These are phyloP conservation scores for Colletotrichum sp. DNA, from an alignment of 2,329 filamentous ascomycete genomes.

Conservation along the genomic window DNA sequence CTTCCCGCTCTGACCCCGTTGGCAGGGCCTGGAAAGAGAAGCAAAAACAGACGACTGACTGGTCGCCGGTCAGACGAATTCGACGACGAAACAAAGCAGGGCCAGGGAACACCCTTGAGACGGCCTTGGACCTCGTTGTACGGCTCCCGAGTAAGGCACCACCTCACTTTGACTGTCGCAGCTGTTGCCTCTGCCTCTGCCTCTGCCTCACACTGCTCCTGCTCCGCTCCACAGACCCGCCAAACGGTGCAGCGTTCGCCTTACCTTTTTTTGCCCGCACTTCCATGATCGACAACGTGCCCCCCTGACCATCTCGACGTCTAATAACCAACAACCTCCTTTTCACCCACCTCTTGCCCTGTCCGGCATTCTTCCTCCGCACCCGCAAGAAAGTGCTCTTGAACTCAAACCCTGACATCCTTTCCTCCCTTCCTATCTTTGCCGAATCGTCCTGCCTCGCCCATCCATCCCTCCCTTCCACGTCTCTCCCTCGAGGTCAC, in stretches of 20 bases:
- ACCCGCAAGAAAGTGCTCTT: not conserved
- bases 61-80: conserved; percentile 17
- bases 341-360: not conserved
- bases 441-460: not conserved
- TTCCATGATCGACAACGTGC: conserved; percentile 17
- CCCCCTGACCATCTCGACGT: conserved; percentile 14
- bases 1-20: conserved; percentile 4
- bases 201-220: not conserved
- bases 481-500: not conserved
- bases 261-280: conserved; percentile 6
- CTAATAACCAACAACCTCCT: conserved; percentile 10
- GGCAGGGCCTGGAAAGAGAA: not conserved
- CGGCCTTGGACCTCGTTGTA: not conserved
- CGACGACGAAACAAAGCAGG: conserved; percentile 18
- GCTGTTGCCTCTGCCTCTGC: not conserved
- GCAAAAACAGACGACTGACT: conserved; percentile 13
- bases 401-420: not conserved
- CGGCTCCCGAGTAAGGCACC: not conserved
- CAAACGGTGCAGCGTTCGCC: conserved; percentile 1
- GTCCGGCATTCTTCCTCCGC: not conserved
- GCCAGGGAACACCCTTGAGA: conserved; percentile 18
- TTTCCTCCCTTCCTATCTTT: not conserved
- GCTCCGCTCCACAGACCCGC: conserved; percentile 11
- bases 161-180: not conserved
- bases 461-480: not conserved